These are phyloP conservation scores for Annulohypoxylon moriforme DNA, from an alignment of 495 filamentous ascomycete genomes.

Conservation along the genomic window DNA sequence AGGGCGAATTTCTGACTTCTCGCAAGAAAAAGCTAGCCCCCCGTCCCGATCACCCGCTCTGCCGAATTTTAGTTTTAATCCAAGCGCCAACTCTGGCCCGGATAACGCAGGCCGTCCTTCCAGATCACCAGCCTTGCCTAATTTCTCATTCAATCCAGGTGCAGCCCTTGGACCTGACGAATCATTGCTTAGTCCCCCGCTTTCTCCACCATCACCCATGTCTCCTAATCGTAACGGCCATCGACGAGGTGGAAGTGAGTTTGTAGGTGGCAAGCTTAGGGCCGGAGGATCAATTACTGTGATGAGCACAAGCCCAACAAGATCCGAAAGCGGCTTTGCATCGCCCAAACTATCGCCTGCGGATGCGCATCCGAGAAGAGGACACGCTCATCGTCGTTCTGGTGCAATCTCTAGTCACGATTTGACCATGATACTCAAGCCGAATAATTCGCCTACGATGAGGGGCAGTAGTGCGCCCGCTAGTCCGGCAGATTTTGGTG, in stretches of 20 bases:
- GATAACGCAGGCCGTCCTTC: conserved; percentile 29
- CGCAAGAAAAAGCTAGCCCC: conserved; percentile 30
- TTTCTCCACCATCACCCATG: conserved; percentile 58
- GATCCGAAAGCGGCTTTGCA: conserved; percentile 66
- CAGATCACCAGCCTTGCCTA: conserved; percentile 50
- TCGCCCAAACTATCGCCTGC: conserved; percentile 62
- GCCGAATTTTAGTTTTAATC: conserved; percentile 75
- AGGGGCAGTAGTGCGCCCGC: conserved; percentile 73
- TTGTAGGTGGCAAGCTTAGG: conserved; percentile 78
- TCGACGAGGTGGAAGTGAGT: conserved; percentile 79
- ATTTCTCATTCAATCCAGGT: conserved; percentile 54
- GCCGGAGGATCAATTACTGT: conserved; percentile 65
- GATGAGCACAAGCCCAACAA: conserved; percentile 72
- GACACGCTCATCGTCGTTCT: conserved; percentile 88
- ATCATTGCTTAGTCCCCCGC: conserved; percentile 56
- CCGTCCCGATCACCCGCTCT: conserved; percentile 59
- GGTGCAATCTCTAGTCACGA: conserved; percentile 88
- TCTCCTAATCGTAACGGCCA: conserved; percentile 66
- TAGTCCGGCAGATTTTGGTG: conserved; percentile 68
- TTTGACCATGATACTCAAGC: conserved; percentile 76
- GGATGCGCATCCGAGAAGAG: conserved; percentile 63
- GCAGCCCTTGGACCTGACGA: conserved; percentile 40
- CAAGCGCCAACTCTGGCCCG: conserved; percentile 54
- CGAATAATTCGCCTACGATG: conserved; percentile 57
- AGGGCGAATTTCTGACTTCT: conserved; percentile 30